These are phyloP conservation scores for Coccomyxa sp. DNA, from an alignment of 139 green algal genomes.

Conservation along the genomic window DNA sequence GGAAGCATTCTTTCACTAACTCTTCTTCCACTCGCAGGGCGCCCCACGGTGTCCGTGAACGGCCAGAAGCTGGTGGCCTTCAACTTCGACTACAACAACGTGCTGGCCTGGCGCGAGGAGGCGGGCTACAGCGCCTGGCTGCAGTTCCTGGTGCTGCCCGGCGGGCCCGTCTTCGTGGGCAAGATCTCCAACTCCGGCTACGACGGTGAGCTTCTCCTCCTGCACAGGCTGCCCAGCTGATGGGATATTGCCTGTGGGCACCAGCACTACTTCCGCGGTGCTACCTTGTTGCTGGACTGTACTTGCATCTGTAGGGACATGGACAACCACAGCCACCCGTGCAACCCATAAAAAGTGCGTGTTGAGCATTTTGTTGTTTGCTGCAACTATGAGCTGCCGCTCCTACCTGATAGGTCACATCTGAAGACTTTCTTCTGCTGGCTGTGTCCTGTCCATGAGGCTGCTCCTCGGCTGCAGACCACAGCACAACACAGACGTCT, in stretches of 20 bases:
- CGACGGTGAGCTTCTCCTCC: background rate
- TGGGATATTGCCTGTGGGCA: background rate
- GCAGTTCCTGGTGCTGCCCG: slow-evolving; percentile 1
- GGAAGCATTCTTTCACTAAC: too few species aligned
- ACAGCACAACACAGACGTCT: too few species aligned
- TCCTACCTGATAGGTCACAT: too few species aligned
- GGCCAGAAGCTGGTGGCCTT: background rate
- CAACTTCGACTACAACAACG: slow-evolving; percentile 9
- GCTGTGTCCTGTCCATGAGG: too few species aligned
- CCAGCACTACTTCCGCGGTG: too few species aligned
- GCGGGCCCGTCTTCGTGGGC: slow-evolving; percentile 5
- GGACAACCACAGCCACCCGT: background rate
- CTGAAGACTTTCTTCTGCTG: too few species aligned
- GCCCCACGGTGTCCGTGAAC: background rate
- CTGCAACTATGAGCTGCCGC: too few species aligned
- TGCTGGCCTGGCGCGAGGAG: slow-evolving; percentile 1
- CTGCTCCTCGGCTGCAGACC: too few species aligned
- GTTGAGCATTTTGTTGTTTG: too few species aligned
- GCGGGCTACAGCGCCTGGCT: slow-evolving; percentile 11
- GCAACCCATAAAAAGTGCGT: background rate
- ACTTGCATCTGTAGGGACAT: background rate
- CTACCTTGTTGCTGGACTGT: background rate
- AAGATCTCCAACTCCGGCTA: slow-evolving; percentile 4
- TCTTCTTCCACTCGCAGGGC: background rate
- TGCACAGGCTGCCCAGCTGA: background rate